Evolutionary conservation across 805 yeast genomes (phyloP).

Genomic region (Yarrowia osloensis): DNA sequence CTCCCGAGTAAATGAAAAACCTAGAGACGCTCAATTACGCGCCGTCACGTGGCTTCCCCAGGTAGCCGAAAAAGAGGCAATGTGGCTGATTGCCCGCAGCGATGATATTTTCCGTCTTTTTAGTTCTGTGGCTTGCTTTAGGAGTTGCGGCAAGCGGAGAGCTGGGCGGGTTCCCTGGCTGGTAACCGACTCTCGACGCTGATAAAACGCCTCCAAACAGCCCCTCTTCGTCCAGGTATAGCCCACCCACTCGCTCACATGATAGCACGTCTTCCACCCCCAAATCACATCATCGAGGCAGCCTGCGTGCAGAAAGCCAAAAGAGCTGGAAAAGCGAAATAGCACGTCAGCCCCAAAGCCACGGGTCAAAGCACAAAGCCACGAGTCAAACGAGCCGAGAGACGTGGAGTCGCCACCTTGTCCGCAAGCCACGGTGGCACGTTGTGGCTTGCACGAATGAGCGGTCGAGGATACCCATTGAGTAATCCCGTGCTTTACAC

Average conservation of each 20-base stretch:
- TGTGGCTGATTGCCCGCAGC: conserved; percentile 1
- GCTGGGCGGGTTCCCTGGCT: too few species aligned
- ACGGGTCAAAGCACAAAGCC: conserved; percentile 25
- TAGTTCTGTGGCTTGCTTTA: conserved; percentile 7
- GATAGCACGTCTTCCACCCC: conserved; percentile 7
- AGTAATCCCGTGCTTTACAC: too few species aligned
- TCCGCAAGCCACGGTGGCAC: conserved; percentile 24
- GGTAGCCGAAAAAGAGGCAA: conserved; percentile 16
- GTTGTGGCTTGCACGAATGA: conserved; percentile 14
- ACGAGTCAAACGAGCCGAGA: not conserved
- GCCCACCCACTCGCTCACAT: not conserved
- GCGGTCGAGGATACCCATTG: not conserved
- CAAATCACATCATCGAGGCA: conserved; percentile 27
- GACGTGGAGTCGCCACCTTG: not conserved
- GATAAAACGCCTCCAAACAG: too few species aligned
- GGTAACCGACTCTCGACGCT: too few species aligned
- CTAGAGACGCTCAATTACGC: not conserved
- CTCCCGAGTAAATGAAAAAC: not conserved
- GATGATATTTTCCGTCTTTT: not conserved
- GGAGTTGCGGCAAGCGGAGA: not conserved
- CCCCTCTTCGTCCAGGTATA: too few species aligned
- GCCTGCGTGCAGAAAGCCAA: conserved; percentile 21
- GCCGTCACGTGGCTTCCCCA: conserved; percentile 19
- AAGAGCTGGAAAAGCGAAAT: not conserved
- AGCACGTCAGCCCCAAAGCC: conserved; percentile 14